Conservation (phyloP, 768 basidiomycete species). For the Leccinum truebloodii region DNA sequence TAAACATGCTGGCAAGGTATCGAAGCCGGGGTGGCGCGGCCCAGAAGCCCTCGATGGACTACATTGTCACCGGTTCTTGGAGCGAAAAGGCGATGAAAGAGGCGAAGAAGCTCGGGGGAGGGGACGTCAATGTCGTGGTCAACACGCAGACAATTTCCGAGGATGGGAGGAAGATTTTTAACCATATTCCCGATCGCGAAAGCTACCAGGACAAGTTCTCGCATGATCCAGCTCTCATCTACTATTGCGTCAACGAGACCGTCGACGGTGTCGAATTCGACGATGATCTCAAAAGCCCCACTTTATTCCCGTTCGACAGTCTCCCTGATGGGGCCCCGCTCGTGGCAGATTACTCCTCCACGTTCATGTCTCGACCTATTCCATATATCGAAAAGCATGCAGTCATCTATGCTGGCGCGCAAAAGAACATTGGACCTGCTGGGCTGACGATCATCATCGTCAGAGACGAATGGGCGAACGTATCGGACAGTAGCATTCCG, state of each 20-base stretch:
- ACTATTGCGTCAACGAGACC: slow-evolving; percentile 99
- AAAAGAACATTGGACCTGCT: slow-evolving; percentile 97
- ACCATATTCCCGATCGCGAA: slow-evolving; percentile 73
- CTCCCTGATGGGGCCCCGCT: slow-evolving; percentile 68
- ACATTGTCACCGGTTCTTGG: slow-evolving; percentile 93
- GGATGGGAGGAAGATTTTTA: slow-evolving; percentile 66
- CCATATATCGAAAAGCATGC: slow-evolving; percentile 86
- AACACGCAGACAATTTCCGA: slow-evolving; percentile 64
- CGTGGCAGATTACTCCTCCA: slow-evolving; percentile 94
- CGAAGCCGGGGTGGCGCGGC: slow-evolving; percentile 63
- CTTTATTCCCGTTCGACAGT: slow-evolving; percentile 81
- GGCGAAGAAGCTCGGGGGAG: slow-evolving; percentile 65
- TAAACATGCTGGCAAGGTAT: slow-evolving; percentile 89
- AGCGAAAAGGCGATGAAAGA: slow-evolving; percentile 84
- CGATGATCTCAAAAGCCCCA: slow-evolving; percentile 48
- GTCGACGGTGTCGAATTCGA: slow-evolving; percentile 93
- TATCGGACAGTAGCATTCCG: slow-evolving; percentile 77
- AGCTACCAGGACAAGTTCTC: slow-evolving; percentile 70
- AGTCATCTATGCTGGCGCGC: slow-evolving; percentile 93
- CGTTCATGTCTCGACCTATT: slow-evolving; percentile 95
- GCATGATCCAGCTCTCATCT: slow-evolving; percentile 81
- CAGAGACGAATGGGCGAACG: slow-evolving; percentile 79
- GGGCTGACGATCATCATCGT: slow-evolving; percentile 94
- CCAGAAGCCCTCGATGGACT: slow-evolving; percentile 72
- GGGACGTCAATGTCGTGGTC: slow-evolving; percentile 65